A percentile compares a stretch with the other conserved stretches of the same genome.
phyloP scores from a whole-genome alignment of 75 land plant species.

The Picea glauca region DNA sequence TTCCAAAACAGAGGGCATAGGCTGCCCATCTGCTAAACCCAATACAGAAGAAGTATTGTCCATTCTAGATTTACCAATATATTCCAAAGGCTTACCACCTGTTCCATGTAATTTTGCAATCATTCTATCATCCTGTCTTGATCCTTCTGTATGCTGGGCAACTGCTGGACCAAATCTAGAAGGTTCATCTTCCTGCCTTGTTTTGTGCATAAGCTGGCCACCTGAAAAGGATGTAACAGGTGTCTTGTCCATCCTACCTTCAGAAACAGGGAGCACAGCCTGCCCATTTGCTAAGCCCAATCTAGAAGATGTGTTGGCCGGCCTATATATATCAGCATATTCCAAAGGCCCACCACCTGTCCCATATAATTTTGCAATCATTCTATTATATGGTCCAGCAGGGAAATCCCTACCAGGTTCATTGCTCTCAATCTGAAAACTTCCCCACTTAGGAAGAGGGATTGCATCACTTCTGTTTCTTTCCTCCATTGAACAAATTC shows the following conservation, averaged over 20 bases:
- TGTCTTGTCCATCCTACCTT: neutral
- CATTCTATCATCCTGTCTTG: neutral
- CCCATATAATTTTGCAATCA: neutral
- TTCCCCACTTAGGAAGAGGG: slow-evolving; percentile 5
- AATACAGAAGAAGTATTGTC: neutral
- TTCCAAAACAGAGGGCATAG: neutral
- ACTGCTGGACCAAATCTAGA: neutral
- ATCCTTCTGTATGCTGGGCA: too few relatives aligned
- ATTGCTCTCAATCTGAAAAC: neutral
- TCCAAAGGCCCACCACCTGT: neutral
- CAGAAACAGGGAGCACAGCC: neutral
- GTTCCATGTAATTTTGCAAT: neutral
- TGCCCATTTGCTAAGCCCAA: neutral
- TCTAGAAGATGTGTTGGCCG: neutral
- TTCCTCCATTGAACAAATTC: neutral
- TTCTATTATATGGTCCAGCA: neutral
- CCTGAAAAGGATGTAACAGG: neutral
- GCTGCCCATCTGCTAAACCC: neutral
- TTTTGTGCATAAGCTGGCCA: too few relatives aligned
- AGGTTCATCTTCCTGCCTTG: neutral
- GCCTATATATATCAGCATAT: neutral
- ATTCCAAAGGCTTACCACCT: neutral
- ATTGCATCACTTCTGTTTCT: slow-evolving; percentile 1
- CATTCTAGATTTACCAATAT: too few relatives aligned
- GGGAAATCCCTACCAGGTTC: neutral